Evolutionary conservation across 2,329 filamentous ascomycete species (phyloP), one percentile per base, ranked within the genome.

Genomic region (Chalaropsis ovoidea): DNA sequence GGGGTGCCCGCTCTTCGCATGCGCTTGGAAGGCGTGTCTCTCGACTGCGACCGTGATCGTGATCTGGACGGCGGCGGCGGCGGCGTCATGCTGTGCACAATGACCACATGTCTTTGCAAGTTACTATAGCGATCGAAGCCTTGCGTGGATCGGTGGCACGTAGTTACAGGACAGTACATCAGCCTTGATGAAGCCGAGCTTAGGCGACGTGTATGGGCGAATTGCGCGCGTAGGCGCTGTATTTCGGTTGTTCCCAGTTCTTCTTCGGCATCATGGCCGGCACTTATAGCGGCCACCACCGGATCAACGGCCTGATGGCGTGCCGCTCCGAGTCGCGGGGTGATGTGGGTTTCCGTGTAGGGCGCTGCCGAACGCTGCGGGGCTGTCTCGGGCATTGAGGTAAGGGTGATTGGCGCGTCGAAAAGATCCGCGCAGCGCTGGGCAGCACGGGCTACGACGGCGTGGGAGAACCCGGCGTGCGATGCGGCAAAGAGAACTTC

Each of bases 401-500:
- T 79, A 66, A 91, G 79, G 1, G 77, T 75, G 82, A 94, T 90
- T 27, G 81, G 77, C 74, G 94, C 83, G 0, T 81, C 82, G 70
- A 96, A 96, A 0, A 96, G 77, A 58, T 82, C 77, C 1, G 87
- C 83, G 71, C 92, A 97, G 61, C 93, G 82, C 71, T 85, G 80
- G 1, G 87, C 82, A 0, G 90, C 82, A 39, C 89, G 82, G 63
- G 85, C 81, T 13, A 96, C 75, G 0, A 85, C 87, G 0, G 77
- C 74, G 0, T 79, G 74, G 1, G 87, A 77, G 75, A 91, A 92
- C 0, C 88, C 90, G 1, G 82, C 82, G 62, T 95, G 76, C 0
- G 89, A 82, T 2, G 93, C 93, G 0, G 90, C 80, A 0, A 89
- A 89, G 35, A 96, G 76, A 1, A 96, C 82, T 69, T 95, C 89